phyloP scores from a whole-genome alignment of 139 green algal species.

The Closterium sp. region DNA sequence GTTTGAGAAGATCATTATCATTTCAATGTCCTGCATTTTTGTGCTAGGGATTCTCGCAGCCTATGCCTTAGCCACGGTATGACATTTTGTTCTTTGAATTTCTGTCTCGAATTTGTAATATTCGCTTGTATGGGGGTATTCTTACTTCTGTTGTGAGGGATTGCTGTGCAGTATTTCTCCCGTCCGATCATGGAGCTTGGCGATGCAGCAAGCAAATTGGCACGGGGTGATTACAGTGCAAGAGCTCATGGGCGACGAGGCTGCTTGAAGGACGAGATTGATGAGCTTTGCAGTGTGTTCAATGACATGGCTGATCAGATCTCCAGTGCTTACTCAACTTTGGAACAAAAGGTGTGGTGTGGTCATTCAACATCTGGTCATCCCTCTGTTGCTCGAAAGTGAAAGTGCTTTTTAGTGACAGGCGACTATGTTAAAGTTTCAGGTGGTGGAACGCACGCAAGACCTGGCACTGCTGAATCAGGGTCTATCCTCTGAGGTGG shows the following conservation, averaged over 20 bases:
- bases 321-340: background rate
- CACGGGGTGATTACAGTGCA: background rate
- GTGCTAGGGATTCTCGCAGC: background rate
- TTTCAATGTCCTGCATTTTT: background rate
- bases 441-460: constrained; percentile 29
- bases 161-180: background rate
- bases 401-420: no score
- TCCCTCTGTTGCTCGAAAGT: background rate
- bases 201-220: background rate
- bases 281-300: constrained; percentile 21
- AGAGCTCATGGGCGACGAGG: background rate
- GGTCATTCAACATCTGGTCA: background rate
- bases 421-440: background rate
- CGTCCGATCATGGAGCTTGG: background rate
- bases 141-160: background rate
- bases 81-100: background rate
- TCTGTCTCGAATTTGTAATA: no score
- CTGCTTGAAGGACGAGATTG: constrained; percentile 32
- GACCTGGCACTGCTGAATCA: constrained; percentile 24
- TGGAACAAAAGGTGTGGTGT: constrained; percentile 33
- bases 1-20: background rate
- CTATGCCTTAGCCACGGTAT: background rate
- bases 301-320: constrained; percentile 44
- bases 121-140: no score
- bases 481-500: constrained; percentile 12